Conservation (phyloP, 441 rosid species). For the Hura crepitans region DNA sequence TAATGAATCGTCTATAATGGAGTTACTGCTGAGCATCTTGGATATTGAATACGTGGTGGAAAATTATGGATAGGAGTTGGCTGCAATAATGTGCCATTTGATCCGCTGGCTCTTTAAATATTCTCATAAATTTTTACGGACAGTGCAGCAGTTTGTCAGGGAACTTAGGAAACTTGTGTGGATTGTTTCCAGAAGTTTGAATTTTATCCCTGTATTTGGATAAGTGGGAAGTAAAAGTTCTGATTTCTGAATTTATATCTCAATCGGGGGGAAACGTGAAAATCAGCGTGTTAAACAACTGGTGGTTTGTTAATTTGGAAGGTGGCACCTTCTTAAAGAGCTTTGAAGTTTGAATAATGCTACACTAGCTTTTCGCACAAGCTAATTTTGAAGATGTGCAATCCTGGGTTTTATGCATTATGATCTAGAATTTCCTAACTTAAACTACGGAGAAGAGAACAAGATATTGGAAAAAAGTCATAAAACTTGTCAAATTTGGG, state of each 20-base stretch:
- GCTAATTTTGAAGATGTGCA: background rate
- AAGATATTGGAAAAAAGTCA: too few species aligned
- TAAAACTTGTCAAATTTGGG: too few species aligned
- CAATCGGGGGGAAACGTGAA: too few species aligned
- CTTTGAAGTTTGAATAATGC: too few species aligned
- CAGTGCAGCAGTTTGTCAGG: background rate
- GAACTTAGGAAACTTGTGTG: background rate
- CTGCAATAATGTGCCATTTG: background rate
- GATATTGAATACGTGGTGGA: constrained; percentile 15
- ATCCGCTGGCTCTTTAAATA: background rate
- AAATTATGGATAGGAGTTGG: background rate
- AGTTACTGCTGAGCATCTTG: background rate
- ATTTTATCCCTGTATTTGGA: background rate
- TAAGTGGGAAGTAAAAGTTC: background rate
- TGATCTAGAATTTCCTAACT: too few species aligned
- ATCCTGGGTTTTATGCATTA: too few species aligned
- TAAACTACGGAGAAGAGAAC: too few species aligned
- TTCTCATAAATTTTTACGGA: too few species aligned
- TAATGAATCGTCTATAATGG: background rate
- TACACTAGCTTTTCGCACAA: background rate
- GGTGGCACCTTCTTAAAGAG: background rate
- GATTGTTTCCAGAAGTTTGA: background rate
- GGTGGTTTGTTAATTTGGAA: background rate
- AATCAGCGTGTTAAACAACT: background rate
- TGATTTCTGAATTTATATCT: too few species aligned